Base-by-base conservation (phyloP, 805 yeast species). In the Ogataea paraovalis region DNA sequence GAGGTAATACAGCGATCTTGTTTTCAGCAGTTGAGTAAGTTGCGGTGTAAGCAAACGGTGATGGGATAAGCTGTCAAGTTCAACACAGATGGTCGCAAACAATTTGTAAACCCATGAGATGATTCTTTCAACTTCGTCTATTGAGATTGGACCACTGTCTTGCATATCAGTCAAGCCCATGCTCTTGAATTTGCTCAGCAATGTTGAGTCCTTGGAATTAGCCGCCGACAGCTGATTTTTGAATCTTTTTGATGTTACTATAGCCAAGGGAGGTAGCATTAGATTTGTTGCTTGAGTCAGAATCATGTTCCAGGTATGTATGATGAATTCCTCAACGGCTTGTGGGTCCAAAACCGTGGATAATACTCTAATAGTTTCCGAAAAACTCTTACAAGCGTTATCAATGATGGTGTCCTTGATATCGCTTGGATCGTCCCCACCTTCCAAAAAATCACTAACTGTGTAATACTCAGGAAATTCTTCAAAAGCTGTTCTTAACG, bases 91-190 rank as follows among this genome's bases (percentile, higher is more conserved):
- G 10, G 37, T 27, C 3, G 39, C 44, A 42, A 53, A 50, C 6
- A 54, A 40, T 42, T 46, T 54, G 47, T 50, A 56, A 4, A 53
- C 51, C 60, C 60, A 56, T 40, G 54, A 46, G n/a, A 54, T 44
- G 19, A 51, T 45, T 28, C 60, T 42, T 39, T 56, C 57, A 27
- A 53, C 23, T 19, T 52, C 52, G 19, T 46, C 42, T 12, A 39
- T 27, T 7, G 52, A 43, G 5, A 45, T 21, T 13, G 45, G 41
- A 4, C 34, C 4, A 7, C 36, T 42, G 1, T 22, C 33, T 4
- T 27, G n/a, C 4, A 32, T 32, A 1, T 27, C 33, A 10, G 18
- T 33, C n/a, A 49, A 10, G 16, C 39, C 42, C 38, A 49, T 10
- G 20, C 32, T 47, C 32, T 43, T 53, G 23, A 50, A 42, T n/a